A percentile compares a stretch with the other conserved stretches of the same genome.
Evolutionary conservation across 352 stramenopile genomes (phyloP).

Genomic region (Globisporangium okanoganense): DNA sequence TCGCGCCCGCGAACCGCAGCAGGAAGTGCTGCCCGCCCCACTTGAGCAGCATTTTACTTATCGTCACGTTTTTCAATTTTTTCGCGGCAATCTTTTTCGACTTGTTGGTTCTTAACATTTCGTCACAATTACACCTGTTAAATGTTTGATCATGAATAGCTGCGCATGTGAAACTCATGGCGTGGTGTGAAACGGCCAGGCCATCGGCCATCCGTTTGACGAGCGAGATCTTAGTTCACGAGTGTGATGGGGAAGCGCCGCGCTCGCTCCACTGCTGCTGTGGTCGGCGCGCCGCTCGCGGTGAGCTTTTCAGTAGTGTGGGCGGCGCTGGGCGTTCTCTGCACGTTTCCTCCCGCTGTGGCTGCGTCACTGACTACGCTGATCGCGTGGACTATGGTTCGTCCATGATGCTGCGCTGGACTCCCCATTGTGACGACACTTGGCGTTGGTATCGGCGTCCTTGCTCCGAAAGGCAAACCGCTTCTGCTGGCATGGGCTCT

Average conservation of each 20-base stretch:
- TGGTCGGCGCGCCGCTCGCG: background rate
- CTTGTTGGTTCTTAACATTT: too few relatives aligned
- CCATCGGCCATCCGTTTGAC: background rate
- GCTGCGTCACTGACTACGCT: background rate
- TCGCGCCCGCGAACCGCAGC: constrained; percentile 10
- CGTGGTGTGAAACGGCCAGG: background rate
- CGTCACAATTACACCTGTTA: too few relatives aligned
- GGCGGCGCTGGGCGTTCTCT: background rate
- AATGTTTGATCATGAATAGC: background rate
- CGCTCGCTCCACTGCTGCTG: background rate
- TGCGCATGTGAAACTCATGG: too few relatives aligned
- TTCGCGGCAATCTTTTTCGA: too few relatives aligned
- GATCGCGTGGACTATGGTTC: constrained; percentile 6
- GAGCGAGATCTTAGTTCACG: background rate
- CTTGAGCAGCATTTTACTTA: constrained; percentile 3
- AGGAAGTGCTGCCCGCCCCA: constrained; percentile 12
- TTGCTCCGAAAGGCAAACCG: background rate
- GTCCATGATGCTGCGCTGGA: background rate
- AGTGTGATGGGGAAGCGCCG: background rate
- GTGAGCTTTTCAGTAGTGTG: background rate
- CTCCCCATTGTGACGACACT: constrained; percentile 10
- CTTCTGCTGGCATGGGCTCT: background rate
- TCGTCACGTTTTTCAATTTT: background rate
- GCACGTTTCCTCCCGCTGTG: background rate
- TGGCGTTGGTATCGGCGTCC: background rate